Conservation (phyloP, 495 filamentous ascomycete species). For the Annulohypoxylon moriforme region DNA sequence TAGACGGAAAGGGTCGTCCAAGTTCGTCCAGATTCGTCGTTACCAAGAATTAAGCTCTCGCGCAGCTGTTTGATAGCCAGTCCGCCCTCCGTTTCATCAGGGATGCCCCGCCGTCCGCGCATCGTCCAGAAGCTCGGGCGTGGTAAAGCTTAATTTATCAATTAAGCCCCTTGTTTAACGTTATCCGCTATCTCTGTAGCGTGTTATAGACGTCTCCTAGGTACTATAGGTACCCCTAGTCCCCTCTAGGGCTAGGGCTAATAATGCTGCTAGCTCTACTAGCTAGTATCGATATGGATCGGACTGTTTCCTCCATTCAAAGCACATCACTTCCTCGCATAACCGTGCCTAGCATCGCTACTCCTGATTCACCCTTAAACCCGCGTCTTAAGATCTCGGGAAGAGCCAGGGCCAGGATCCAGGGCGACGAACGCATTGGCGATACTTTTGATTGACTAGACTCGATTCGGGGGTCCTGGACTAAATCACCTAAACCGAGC, state of each 20-base stretch:
- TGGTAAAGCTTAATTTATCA: constrained; percentile 18
- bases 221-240: neutral
- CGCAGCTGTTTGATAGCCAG: constrained; percentile 31
- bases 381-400: constrained; percentile 5
- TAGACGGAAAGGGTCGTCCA: neutral
- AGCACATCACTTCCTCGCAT: neutral
- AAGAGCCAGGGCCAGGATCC: neutral
- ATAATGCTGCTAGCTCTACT: neutral
- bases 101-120: constrained; percentile 7
- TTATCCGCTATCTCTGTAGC: neutral
- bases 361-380: constrained; percentile 1
- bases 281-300: neutral
- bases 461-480: neutral
- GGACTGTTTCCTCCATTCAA: neutral
- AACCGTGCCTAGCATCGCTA: neutral
- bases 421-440: constrained; percentile 1
- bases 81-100: constrained; percentile 34
- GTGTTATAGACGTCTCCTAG: too few relatives aligned
- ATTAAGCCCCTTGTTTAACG: neutral
- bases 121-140: constrained; percentile 20
- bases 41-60: constrained; percentile 29
- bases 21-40: neutral
- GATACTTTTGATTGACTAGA: neutral
- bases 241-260: neutral
- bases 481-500: constrained; percentile 3